Base-by-base conservation (phyloP, 73 alveolate genomes). In the Paramecium bursaria region DNA sequence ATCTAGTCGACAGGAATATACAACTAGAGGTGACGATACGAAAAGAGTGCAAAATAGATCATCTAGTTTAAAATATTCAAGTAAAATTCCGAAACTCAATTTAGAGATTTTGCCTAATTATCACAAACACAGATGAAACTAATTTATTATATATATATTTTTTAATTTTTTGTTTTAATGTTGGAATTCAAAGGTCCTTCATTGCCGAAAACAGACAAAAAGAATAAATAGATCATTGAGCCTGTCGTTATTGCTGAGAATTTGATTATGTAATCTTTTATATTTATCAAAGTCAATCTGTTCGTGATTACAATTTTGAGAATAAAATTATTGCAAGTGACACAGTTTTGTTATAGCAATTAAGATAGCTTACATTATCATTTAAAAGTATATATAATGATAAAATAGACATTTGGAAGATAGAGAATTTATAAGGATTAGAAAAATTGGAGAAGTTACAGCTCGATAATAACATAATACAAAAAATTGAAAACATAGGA, bases 391-490 rank as follows among this genome's bases (percentile, higher is more conserved):
- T 6, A 17, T 6, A 0, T 13, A 3, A 9, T 26, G 46, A 13
- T 2, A 2, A n/a, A 19, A 2, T 79, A 90, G 92, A 93, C 50
- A 93, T 93, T 50, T 80, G 91, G 67, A 92, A 93, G 61, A 88
- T 93, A 5, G 94, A 90, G 67, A 91, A 93, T 85, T 53, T 93
- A 35, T 29, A 85, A 46, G 95, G 95, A 10, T 49, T 93, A 53
- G 94, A 85, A 50, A 82, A 76, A 46, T 80, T 93, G 54, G 86
- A 75, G 77, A 93, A 88, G 55, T 88, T 93, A 4, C 87, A 93
- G 67, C 88, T 93, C 21, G 98, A 93, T 75, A 93, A 93, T 88
- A 93, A 93, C 86, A 93, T 93, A 46, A 93, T 93, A 50, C 86
- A 89, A 75, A 61, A 77, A 74, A 95, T 95, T 15, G 91, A 95